These are phyloP conservation scores for Chlamydomonas reinhardtii DNA, from an alignment of 163 green algal species.

Conservation along the genomic window DNA sequence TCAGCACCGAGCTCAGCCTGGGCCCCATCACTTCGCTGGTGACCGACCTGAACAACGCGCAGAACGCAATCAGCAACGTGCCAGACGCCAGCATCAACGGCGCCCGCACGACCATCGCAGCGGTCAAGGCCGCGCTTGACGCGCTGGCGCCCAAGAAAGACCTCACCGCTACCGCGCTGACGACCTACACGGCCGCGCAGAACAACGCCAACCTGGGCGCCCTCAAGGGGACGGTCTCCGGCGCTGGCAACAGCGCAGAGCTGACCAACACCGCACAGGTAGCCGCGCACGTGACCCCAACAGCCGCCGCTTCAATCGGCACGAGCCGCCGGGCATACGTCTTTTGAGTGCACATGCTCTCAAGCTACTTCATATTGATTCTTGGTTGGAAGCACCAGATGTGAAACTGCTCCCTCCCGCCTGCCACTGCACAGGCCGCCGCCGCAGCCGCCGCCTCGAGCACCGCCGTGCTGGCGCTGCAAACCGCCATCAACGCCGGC, in stretches of 20 bases:
- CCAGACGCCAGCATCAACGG: background rate
- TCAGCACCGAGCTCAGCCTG: background rate
- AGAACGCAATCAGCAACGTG: background rate
- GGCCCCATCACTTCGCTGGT: background rate
- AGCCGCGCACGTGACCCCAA: too few relatives aligned
- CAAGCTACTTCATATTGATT: too few relatives aligned
- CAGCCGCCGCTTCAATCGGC: too few relatives aligned
- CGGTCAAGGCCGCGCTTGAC: constrained; percentile 3
- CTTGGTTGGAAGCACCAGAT: too few relatives aligned
- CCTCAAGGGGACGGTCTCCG: background rate
- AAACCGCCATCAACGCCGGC: background rate
- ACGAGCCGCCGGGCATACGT: too few relatives aligned
- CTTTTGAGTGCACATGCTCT: too few relatives aligned
- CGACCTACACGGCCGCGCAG: background rate
- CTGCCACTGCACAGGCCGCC: background rate
- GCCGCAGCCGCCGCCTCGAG: background rate
- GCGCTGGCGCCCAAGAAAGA: background rate
- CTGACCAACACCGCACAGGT: constrained; percentile 1
- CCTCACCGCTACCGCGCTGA: background rate
- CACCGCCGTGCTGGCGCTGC: constrained; percentile 2
- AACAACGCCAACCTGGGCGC: background rate
- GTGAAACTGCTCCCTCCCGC: too few relatives aligned
- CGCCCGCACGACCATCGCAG: constrained; percentile 1
- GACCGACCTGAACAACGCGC: constrained; percentile 3
- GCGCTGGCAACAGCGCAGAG: background rate